Percentiles rank a stretch among this genome's conserved stretches.
Evolutionary conservation across 495 filamentous ascomycete genomes (phyloP).

Genomic region (Penicillium bialowiezense): DNA sequence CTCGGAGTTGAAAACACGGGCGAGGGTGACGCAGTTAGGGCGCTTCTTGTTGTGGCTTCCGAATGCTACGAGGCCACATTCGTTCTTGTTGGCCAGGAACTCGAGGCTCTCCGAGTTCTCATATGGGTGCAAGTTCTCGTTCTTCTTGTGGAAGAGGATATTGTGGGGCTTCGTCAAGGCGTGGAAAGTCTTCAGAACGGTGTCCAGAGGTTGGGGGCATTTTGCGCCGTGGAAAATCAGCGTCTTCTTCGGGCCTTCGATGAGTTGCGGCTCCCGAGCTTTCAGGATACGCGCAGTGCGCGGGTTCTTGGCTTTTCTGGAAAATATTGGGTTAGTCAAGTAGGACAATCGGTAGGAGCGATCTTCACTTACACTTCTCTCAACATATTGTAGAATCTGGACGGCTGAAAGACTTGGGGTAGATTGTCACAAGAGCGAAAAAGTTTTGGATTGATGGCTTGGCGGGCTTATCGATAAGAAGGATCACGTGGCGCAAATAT

Average conservation of each 20-base stretch:
- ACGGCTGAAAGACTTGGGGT: slow-evolving; percentile 17
- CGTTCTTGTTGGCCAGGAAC: slow-evolving; percentile 95
- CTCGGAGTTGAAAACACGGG: slow-evolving; percentile 76
- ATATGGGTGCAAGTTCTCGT: slow-evolving; percentile 82
- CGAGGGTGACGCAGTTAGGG: slow-evolving; percentile 82
- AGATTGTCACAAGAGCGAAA: slow-evolving; percentile 25
- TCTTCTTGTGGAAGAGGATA: slow-evolving; percentile 93
- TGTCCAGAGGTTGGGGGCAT: slow-evolving; percentile 73
- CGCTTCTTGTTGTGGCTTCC: slow-evolving; percentile 87
- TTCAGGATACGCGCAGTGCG: slow-evolving; percentile 92
- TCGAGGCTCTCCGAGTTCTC: slow-evolving; percentile 82
- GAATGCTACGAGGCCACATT: slow-evolving; percentile 77
- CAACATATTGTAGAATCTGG: slow-evolving; percentile 24
- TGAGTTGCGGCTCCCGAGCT: slow-evolving; percentile 79
- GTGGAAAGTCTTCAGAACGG: slow-evolving; percentile 77
- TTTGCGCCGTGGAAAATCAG: slow-evolving; percentile 83
- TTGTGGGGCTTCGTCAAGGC: slow-evolving; percentile 74
- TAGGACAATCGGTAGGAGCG: not conserved
- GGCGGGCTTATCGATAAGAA: slow-evolving; percentile 31
- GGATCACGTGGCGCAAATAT: slow-evolving; percentile 2
- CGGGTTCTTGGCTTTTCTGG: slow-evolving; percentile 85
- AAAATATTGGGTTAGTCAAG: not conserved
- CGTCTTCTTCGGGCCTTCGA: slow-evolving; percentile 83
- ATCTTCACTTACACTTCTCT: slow-evolving; percentile 37
- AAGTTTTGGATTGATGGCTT: slow-evolving; percentile 33